Conservation (phyloP, 768 basidiomycete genomes). For the Leccinellum luteum region DNA sequence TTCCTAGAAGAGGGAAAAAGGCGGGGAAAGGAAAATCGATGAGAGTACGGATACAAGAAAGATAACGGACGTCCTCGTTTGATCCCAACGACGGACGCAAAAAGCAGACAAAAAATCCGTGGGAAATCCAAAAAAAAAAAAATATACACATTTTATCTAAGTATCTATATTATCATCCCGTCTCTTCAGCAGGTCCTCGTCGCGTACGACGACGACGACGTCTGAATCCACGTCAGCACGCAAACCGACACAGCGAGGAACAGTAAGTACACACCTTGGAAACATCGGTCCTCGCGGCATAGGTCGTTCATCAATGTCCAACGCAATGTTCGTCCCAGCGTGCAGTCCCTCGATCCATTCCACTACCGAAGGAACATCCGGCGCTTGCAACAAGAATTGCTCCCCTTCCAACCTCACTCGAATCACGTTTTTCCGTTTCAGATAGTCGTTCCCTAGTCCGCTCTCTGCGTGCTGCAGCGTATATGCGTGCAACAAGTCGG, state of each 20-base stretch:
- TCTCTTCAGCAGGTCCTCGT: slow-evolving; percentile 13
- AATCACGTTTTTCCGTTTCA: slow-evolving; percentile 92
- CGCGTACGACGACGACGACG: slow-evolving; percentile 30
- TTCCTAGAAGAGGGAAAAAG: slow-evolving; percentile 13
- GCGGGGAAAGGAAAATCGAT: slow-evolving; percentile 29
- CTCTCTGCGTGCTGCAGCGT: slow-evolving; percentile 90
- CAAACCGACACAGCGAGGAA: no score
- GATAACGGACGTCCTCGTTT: slow-evolving; percentile 33
- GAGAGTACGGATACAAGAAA: slow-evolving; percentile 32
- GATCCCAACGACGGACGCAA: slow-evolving; percentile 29
- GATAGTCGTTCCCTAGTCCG: slow-evolving; percentile 92
- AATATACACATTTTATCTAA: neutral
- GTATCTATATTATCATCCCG: neutral
- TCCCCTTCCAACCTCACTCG: slow-evolving; percentile 90
- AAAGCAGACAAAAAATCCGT: slow-evolving; percentile 31
- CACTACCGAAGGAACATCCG: slow-evolving; percentile 79
- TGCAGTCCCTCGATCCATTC: slow-evolving; percentile 97
- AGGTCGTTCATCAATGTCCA: slow-evolving; percentile 86
- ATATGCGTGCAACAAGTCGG: slow-evolving; percentile 66
- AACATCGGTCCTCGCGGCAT: slow-evolving; percentile 92
- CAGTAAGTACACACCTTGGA: slow-evolving; percentile 54
- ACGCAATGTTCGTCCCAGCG: slow-evolving; percentile 85
- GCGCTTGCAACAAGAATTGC: slow-evolving; percentile 93
- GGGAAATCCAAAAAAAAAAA: slow-evolving; percentile 19
- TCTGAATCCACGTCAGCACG: slow-evolving; percentile 9